A percentile compares a stretch with the other conserved stretches of the same genome.
phyloP scores from a whole-genome alignment of 257 asterid genomes.

The Scutellaria barbata region DNA sequence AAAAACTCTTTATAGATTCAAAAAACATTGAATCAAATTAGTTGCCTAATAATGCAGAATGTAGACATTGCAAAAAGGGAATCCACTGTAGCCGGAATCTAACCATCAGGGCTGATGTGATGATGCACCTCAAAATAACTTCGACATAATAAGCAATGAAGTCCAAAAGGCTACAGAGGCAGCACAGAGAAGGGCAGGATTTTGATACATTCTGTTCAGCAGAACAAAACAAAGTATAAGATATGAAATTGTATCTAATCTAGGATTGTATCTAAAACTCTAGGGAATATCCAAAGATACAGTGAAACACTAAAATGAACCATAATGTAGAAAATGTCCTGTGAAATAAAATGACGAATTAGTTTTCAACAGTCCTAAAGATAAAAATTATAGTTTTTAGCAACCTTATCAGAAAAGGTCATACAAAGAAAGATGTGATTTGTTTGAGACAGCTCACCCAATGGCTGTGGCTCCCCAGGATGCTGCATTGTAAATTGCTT shows the following conservation, averaged over 20 bases:
- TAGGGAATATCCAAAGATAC: too few relatives aligned
- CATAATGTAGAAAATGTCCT: background rate
- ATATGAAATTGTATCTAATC: too few relatives aligned
- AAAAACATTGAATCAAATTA: too few relatives aligned
- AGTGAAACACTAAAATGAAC: too few relatives aligned
- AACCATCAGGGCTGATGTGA: background rate
- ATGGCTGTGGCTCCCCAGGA: conserved; percentile 99
- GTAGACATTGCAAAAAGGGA: too few relatives aligned
- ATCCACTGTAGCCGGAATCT: too few relatives aligned
- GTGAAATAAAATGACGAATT: background rate
- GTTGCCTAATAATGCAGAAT: too few relatives aligned
- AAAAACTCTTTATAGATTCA: too few relatives aligned
- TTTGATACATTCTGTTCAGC: conserved; percentile 79
- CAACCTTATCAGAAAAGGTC: too few relatives aligned
- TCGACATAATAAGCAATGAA: conserved; percentile 80
- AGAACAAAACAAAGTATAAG: background rate
- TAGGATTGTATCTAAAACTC: too few relatives aligned
- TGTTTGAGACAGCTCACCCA: conserved; percentile 65
- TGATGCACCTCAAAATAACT: conserved; percentile 65
- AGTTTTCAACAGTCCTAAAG: too few relatives aligned
- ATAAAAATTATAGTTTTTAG: too few relatives aligned
- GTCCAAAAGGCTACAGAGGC: conserved; percentile 98
- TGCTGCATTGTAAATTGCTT: conserved; percentile 89
- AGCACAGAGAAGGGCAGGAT: conserved; percentile 80
- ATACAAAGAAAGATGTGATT: background rate